Evolutionary conservation across 148 eudicot genomes (phyloP).

Genomic region (Limonium bicolor): DNA sequence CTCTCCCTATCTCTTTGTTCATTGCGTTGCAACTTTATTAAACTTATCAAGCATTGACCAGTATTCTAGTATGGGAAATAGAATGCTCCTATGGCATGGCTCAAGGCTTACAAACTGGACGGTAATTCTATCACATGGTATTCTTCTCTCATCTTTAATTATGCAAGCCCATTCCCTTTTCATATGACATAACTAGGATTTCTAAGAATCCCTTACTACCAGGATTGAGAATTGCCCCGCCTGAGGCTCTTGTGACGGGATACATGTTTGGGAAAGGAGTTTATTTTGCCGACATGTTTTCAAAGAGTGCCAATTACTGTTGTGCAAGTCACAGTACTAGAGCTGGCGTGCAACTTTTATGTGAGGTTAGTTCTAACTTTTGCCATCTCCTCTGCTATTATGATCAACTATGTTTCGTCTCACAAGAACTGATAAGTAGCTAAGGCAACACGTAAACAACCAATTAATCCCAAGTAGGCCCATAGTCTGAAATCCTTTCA

Average conservation of each 20-base stretch:
- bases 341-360: conserved; percentile 75
- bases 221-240: conserved; percentile 98
- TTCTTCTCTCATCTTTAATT: neutral
- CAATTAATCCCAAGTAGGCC: too few relatives aligned
- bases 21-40: too few relatives aligned
- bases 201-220: too few relatives aligned
- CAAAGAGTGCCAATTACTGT: conserved; percentile 96
- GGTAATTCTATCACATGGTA: conserved; percentile 94
- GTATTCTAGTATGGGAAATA: conserved; percentile 58
- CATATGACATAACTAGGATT: too few relatives aligned
- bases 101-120: conserved; percentile 96
- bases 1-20: too few relatives aligned
- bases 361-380: too few relatives aligned
- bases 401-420: too few relatives aligned
- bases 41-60: conserved; percentile 13
- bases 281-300: conserved; percentile 99
- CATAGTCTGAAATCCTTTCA: too few relatives aligned
- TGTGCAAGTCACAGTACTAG: conserved; percentile 33
- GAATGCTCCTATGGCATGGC: conserved; percentile 99
- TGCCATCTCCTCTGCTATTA: too few relatives aligned
- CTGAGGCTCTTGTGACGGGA: conserved; percentile 92
- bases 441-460: too few relatives aligned
- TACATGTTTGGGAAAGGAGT: conserved; percentile 99
- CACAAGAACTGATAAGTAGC: too few relatives aligned
- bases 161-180: too few relatives aligned